These are phyloP conservation scores for Nadsonia fulvescens DNA, from an alignment of 805 yeast species.

Conservation along the genomic window DNA sequence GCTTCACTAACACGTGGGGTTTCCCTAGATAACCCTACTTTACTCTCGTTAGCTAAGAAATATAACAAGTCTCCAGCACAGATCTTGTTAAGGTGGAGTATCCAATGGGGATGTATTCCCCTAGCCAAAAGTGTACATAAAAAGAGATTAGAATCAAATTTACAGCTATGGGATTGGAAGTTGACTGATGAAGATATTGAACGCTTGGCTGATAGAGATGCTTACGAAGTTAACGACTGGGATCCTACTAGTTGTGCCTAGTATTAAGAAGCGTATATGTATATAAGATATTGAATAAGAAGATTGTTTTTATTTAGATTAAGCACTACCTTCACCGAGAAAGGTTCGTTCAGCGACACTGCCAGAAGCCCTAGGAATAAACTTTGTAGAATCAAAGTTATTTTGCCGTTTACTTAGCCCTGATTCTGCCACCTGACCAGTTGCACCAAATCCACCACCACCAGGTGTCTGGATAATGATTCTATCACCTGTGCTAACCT, in stretches of 20 bases:
- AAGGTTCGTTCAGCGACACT: slow-evolving; percentile 7
- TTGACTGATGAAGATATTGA: slow-evolving; percentile 16
- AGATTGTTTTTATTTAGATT: too few species aligned
- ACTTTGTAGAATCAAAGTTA: slow-evolving; percentile 1
- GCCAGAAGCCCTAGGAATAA: slow-evolving; percentile 9
- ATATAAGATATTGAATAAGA: too few species aligned
- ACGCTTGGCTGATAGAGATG: slow-evolving; percentile 15
- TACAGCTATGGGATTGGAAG: slow-evolving; percentile 33
- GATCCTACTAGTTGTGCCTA: too few species aligned
- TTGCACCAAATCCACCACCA: slow-evolving; percentile 61
- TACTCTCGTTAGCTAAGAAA: slow-evolving; percentile 36
- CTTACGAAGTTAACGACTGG: slow-evolving; percentile 19
- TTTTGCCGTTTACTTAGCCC: not conserved
- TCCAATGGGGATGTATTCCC: slow-evolving; percentile 38
- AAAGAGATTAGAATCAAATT: slow-evolving; percentile 37
- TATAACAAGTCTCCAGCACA: slow-evolving; percentile 35
- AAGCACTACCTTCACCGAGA: too few species aligned
- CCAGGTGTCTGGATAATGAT: slow-evolving; percentile 62
- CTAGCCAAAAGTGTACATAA: slow-evolving; percentile 52
- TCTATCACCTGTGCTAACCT: slow-evolving; percentile 43
- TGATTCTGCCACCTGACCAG: slow-evolving; percentile 1
- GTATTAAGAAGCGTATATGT: too few species aligned
- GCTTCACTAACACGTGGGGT: slow-evolving; percentile 61
- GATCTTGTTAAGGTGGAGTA: slow-evolving; percentile 33
- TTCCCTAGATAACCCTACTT: slow-evolving; percentile 29